Evolutionary conservation across 208 protist genomes (phyloP), one percentile per base, ranked within the genome.

Genomic region (Vickermania spadyakhi): DNA sequence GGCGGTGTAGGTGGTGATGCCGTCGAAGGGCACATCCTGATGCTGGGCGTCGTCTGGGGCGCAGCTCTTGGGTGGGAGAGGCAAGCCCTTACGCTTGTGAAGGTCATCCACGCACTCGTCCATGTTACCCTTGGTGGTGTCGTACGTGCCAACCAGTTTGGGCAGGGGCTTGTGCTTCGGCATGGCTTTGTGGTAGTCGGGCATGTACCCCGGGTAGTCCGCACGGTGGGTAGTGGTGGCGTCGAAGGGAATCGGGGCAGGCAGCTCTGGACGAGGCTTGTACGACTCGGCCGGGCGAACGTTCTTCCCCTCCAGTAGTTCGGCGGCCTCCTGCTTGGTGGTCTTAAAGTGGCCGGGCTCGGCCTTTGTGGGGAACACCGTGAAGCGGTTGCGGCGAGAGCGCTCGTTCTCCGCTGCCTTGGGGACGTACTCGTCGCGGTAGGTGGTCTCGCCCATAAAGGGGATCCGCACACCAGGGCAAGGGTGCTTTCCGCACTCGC

Each of bases 271-370:
- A 50, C 77, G 77, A 7, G 87, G 87, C 75, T 94, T 94, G 75
- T 91, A 94, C 29, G 81, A 89, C 60, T 89, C 84, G 0, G 84
- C 80, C 18, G 87, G 87, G n/a, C 79, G 86, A 26, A 82, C 52
- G 59, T 79, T 56, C 65, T 84, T 89, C 26, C 83, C 86, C 50
- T 73, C 55, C 22, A 93, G 76, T 66, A 77, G 64, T 64, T 91
- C 87, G 27, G 79, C 83, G n/a, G 87, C 87, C 66, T 86, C 81
- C 72, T 94, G 84, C 57, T 94, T 89, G 21, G 84, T 94, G 3
- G 87, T 94, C 59, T 89, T 89, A 65, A 88, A 94, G 69, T 94
- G 87, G 28, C 79, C 84, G 21, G 84, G 84, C 60, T 89, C 83
- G 49, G 84, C 84, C 59, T 90, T 91, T 22, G 73, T 81, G 28